Conservation (phyloP, 192 early-diverging fungal genomes). For the Glomus cerebriforme region DNA sequence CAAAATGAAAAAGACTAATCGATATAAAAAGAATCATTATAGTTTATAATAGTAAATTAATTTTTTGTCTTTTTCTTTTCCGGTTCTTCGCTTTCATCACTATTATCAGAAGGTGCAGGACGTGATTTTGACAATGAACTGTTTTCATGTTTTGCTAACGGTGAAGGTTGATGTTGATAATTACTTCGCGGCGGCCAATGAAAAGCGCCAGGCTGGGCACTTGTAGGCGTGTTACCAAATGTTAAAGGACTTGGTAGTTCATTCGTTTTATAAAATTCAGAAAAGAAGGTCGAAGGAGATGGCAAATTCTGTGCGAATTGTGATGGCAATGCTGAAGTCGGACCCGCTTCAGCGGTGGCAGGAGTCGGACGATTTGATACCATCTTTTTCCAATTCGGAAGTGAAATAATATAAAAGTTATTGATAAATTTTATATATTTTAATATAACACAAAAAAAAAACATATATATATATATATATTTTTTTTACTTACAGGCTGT, state of each 20-base stretch:
- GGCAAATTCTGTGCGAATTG: constrained; percentile 73
- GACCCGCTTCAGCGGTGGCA: constrained; percentile 53
- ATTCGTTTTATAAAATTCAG: constrained; percentile 70
- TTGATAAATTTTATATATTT: too few relatives aligned
- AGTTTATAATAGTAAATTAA: not conserved
- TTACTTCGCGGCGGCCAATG: constrained; percentile 62
- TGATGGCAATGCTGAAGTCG: constrained; percentile 68
- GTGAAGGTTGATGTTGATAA: constrained; percentile 51
- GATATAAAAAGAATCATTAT: not conserved
- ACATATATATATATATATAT: too few relatives aligned
- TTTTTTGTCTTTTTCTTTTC: constrained; percentile 26
- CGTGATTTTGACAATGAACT: not conserved
- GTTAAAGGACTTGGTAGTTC: constrained; percentile 78
- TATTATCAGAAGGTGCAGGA: constrained; percentile 15
- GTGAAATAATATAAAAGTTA: too few relatives aligned
- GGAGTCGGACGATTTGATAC: constrained; percentile 29
- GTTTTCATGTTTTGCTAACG: constrained; percentile 45
- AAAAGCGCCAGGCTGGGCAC: constrained; percentile 63
- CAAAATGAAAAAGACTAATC: not conserved
- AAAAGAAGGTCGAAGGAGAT: constrained; percentile 75
- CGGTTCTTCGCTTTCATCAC: constrained; percentile 16
- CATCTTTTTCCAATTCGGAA: not conserved
- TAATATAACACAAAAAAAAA: too few relatives aligned
- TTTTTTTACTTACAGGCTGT: not conserved
- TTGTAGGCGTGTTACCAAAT: constrained; percentile 72